Base-by-base conservation (phyloP, 352 stramenopile species). In the Phytophthora syringae region DNA sequence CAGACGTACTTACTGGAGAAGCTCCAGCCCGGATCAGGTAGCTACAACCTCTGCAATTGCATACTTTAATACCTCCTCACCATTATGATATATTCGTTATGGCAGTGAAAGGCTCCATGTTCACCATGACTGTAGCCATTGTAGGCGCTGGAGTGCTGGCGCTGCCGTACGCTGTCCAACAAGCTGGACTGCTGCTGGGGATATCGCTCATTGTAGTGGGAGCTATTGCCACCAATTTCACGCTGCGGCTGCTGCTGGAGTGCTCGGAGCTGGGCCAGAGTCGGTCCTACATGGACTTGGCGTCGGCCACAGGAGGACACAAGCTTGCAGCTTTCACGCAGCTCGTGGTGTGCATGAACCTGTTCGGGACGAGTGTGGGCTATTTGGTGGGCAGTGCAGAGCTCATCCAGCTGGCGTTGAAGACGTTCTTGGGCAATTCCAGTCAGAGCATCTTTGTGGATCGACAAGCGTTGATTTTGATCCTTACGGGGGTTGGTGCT, bases 41-140 rank as follows among this genome's bases (percentile, higher is more conserved):
- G 43, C 34, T 24, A 44, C n/a, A n/a, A 27, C n/a, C 37, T 24
- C 13, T n/a, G n/a, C n/a, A n/a, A n/a, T n/a, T n/a, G n/a, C n/a
- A n/a, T n/a, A n/a, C n/a, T n/a, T n/a, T n/a, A n/a, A n/a, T n/a
- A n/a, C n/a, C n/a, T n/a, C n/a, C n/a, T n/a, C n/a, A n/a, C n/a
- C n/a, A n/a, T n/a, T n/a, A n/a, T n/a, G n/a, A n/a, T n/a, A n/a
- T n/a, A 40, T 47, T 22, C 10, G 32, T 15, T 52, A 21, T 25
- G n/a, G 15, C 45, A 94, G 86, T 97, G 34, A 97, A 95, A 77
- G 87, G 89, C 20, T 94, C 86, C 59, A 94, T 97, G 79, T 95
- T 95, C 59, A 97, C 89, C 0, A 93, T 97, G 87, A 94, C 89
- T 1, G 87, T 97, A 13, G 84, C 89, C 6, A 94, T 95, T 27